Evolutionary conservation across 2,329 filamentous ascomycete species (phyloP).

Genomic region (Pseudogymnoascus sp.): DNA sequence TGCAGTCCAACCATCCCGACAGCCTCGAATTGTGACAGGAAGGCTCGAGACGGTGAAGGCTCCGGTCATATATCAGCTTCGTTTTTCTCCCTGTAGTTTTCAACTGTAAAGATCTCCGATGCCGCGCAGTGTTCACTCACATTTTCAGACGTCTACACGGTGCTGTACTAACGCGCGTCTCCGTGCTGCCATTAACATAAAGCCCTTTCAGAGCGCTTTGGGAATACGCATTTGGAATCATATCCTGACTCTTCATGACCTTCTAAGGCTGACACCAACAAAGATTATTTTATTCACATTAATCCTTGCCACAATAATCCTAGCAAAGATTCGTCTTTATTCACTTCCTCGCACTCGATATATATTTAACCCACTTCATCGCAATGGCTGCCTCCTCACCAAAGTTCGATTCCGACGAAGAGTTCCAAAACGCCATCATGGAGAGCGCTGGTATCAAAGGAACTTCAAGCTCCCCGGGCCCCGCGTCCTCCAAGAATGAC

Average conservation of each 20-base stretch:
- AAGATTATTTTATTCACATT: neutral
- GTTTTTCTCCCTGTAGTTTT: neutral
- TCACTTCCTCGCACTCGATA: neutral
- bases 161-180: neutral
- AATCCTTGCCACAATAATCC: neutral
- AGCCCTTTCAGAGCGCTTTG: neutral
- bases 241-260: neutral
- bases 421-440: conserved; percentile 1
- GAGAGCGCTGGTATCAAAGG: neutral
- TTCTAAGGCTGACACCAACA: neutral
- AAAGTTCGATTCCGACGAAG: conserved; percentile 4
- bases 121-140: neutral
- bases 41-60: neutral
- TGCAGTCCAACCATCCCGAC: conserved; percentile 1
- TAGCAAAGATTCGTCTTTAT: neutral
- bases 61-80: conserved; percentile 3
- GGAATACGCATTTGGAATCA: neutral
- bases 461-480: neutral
- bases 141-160: neutral
- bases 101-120: neutral
- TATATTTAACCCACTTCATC: neutral
- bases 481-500: neutral
- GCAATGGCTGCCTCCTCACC: neutral
- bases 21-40: conserved; percentile 1
- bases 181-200: neutral